Conservation (phyloP, 2,329 filamentous ascomycete genomes). For the Spiromastix sp. region DNA sequence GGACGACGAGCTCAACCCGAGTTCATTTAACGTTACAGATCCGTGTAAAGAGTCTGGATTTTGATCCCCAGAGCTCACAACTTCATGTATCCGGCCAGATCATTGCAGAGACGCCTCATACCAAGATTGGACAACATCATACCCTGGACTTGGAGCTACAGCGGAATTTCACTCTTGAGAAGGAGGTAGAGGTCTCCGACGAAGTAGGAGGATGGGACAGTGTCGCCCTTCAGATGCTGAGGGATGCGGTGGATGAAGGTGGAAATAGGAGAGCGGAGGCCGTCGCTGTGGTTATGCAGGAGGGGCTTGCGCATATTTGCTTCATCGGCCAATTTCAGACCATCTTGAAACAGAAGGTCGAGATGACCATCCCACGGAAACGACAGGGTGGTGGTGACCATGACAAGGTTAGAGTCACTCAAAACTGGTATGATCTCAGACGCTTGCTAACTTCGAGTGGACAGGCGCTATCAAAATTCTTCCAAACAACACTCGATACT, state of each 20-base stretch:
- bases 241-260: constrained; percentile 62
- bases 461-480: constrained; percentile 68
- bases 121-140: constrained; percentile 57
- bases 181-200: constrained; percentile 46
- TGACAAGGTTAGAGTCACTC: constrained; percentile 35
- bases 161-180: constrained; percentile 79
- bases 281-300: constrained; percentile 88
- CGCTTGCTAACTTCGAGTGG: too few species aligned
- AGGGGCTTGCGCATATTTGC: constrained; percentile 46
- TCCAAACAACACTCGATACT: constrained; percentile 62
- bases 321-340: constrained; percentile 41
- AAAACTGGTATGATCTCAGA: too few species aligned
- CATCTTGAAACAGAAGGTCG: constrained; percentile 38
- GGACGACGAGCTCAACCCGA: constrained; percentile 52
- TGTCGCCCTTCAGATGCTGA: constrained; percentile 66
- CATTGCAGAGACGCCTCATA: constrained; percentile 55
- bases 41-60: constrained; percentile 55
- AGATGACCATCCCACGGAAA: constrained; percentile 39
- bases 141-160: constrained; percentile 78
- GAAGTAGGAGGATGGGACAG: constrained; percentile 67
- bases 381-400: constrained; percentile 37
- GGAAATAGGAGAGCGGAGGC: constrained; percentile 66
- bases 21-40: constrained; percentile 57
- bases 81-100: constrained; percentile 60
- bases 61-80: constrained; percentile 57